Evolutionary conservation across 2,329 filamentous ascomycete genomes (phyloP).

Genomic region (Neospermospora avenae): DNA sequence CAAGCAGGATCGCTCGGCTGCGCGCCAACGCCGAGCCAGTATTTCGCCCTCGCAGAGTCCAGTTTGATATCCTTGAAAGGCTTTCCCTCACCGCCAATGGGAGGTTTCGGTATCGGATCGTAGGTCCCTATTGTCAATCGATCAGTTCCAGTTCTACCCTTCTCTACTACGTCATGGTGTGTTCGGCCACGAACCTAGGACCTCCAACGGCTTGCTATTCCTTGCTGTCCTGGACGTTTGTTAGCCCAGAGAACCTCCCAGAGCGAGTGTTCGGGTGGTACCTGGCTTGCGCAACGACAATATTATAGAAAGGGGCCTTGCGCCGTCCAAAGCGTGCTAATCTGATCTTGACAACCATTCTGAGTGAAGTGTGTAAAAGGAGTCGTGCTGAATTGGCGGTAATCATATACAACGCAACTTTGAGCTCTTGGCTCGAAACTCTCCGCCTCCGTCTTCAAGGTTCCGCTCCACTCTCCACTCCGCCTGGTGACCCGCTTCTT

Average conservation of each 20-base stretch:
- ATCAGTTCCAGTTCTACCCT: not conserved
- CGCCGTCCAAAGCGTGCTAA: slow-evolving; percentile 89
- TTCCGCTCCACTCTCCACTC: no score
- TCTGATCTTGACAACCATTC: slow-evolving; percentile 90
- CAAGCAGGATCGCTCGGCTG: slow-evolving; percentile 90
- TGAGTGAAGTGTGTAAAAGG: slow-evolving; percentile 2
- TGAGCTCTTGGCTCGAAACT: no score
- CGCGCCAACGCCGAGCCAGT: slow-evolving; percentile 96
- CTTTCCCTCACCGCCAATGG: slow-evolving; percentile 59
- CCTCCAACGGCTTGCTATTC: slow-evolving; percentile 86
- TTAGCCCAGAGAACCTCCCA: not conserved
- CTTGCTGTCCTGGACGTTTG: slow-evolving; percentile 67
- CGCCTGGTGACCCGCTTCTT: no score
- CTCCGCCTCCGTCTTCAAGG: no score
- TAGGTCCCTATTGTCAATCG: slow-evolving; percentile 50
- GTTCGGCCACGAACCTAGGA: slow-evolving; percentile 64
- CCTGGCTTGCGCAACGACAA: slow-evolving; percentile 91
- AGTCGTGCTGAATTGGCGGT: not conserved
- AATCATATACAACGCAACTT: no score
- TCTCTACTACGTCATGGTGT: not conserved
- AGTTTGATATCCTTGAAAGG: slow-evolving; percentile 90
- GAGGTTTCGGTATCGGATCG: slow-evolving; percentile 62
- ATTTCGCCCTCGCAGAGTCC: slow-evolving; percentile 76
- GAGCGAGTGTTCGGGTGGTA: slow-evolving; percentile 41
- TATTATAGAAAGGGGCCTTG: slow-evolving; percentile 94